Evolutionary conservation across 139 green algal species (phyloP).

Genomic region (Asterochloris sp.): DNA sequence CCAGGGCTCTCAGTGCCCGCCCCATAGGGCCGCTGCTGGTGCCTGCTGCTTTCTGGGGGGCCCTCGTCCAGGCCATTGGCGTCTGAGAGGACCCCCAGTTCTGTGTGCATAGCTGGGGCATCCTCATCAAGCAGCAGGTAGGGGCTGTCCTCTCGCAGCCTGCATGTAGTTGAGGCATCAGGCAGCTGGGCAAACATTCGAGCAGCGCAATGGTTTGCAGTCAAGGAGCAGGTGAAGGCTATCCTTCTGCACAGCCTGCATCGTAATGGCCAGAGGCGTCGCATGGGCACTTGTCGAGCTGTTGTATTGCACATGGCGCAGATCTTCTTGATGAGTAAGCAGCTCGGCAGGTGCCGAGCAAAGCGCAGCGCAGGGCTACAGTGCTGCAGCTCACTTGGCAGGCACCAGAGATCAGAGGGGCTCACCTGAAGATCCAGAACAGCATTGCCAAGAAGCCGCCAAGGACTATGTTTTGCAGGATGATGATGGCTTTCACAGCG

Average conservation of each 20-base stretch:
- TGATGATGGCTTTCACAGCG: constrained; percentile 19
- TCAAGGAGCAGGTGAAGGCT: too few species aligned
- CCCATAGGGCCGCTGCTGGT: neutral
- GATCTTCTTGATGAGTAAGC: too few species aligned
- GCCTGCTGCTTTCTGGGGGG: neutral
- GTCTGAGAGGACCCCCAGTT: neutral
- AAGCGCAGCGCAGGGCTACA: too few species aligned
- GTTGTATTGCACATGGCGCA: too few species aligned
- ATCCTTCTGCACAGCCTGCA: too few species aligned
- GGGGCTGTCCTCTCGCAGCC: constrained; percentile 37
- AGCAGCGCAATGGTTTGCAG: too few species aligned
- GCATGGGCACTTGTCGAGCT: too few species aligned
- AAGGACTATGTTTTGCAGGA: constrained; percentile 35
- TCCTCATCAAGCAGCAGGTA: constrained; percentile 47
- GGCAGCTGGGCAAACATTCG: neutral
- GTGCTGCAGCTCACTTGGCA: neutral
- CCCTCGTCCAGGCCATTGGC: neutral
- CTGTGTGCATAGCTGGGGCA: neutral
- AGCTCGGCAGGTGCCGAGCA: too few species aligned
- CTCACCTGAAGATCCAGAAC: constrained; percentile 45
- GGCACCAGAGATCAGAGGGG: neutral
- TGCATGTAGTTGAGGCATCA: neutral
- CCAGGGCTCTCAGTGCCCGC: constrained; percentile 7
- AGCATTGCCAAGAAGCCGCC: constrained; percentile 34
- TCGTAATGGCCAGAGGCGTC: too few species aligned